A percentile compares a stretch with the other conserved stretches of the same genome.
These are phyloP conservation scores for Amanita pallidorosea DNA, from an alignment of 768 basidiomycete genomes.

Conservation along the genomic window DNA sequence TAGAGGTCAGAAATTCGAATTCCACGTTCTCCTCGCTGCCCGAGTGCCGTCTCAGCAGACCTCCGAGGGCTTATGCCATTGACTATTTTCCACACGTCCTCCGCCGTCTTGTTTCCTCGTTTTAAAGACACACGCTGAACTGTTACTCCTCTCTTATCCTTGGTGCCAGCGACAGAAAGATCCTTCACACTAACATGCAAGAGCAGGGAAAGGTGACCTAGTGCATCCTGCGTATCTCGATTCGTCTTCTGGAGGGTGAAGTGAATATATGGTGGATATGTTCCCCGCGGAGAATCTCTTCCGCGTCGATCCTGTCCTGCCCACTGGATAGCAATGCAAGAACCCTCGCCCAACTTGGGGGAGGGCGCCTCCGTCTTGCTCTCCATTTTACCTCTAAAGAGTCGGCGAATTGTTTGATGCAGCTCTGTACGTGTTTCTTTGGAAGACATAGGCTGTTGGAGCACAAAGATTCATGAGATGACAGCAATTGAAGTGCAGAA, in stretches of 20 bases:
- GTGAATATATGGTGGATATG: constrained; percentile 83
- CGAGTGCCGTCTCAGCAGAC: constrained; percentile 44
- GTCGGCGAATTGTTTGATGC: constrained; percentile 69
- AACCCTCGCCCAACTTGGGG: constrained; percentile 45
- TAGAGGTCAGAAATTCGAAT: constrained; percentile 80
- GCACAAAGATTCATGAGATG: constrained; percentile 8
- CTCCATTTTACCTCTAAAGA: constrained; percentile 79
- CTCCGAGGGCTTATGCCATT: constrained; percentile 57
- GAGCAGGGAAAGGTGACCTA: constrained; percentile 66
- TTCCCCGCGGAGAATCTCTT: constrained; percentile 42
- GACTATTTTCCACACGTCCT: constrained; percentile 75
- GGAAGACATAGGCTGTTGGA: constrained; percentile 62
- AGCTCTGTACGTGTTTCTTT: constrained; percentile 76
- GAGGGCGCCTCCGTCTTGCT: constrained; percentile 60
- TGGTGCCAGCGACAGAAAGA: constrained; percentile 87
- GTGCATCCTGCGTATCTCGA: constrained; percentile 92
- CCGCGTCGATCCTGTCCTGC: constrained; percentile 38
- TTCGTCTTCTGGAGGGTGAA: constrained; percentile 97
- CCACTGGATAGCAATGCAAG: constrained; percentile 76
- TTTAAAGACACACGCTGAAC: constrained; percentile 82
- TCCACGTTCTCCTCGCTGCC: constrained; percentile 79
- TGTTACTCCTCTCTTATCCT: constrained; percentile 97
- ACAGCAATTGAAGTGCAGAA: constrained; percentile 13
- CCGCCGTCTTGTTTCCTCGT: constrained; percentile 65
- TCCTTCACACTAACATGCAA: constrained; percentile 75